Base-by-base conservation (phyloP, 164 flowering plant genomes). In the Houttuynia cordata region DNA sequence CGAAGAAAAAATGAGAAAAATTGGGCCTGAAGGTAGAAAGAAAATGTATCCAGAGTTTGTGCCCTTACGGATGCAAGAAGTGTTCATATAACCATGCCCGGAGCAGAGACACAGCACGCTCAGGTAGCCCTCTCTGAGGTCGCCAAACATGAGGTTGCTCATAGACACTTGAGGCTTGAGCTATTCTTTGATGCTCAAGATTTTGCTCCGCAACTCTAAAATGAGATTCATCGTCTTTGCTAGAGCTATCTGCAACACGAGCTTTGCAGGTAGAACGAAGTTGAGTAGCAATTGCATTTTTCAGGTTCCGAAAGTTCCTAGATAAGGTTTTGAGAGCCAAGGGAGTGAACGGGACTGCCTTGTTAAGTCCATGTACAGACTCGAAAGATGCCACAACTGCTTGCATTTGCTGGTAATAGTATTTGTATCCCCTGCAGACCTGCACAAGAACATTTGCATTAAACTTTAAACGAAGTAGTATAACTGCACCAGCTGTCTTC, bases 111-210 rank as follows among this genome's bases (percentile, higher is more conserved):
- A 87, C 95, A 12, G 97, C 91, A 39, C 84, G 84, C 64, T 87
- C 95, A 4, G 97, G 97, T 64, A 90, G 90, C 7, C 97, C 97
- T 59, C 97, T 73, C 69, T 89, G 97, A 9, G 97, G 89, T 49
- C 91, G 75, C 97, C 97, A 89, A 47, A 81, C 84, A 60, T 84
- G 96, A 39, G 55, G 64, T 22, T 79, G 80, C 19, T 83, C 86
- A 42, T 73, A 41, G 42, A 70, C 76, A 42, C 81, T 80, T 8
- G 76, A 54, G 47, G 47, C 68, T 4, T 79, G 79, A 64, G 72
- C 59, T 5, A 73, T 49, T 63, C 74, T 77, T 58, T 75, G 81
- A 49, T 71, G 49, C 60, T 71, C 75, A 62, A 62, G 60, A 24
- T 71, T 62, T 41, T 61, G 77, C 56, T 74, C 79, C 6, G 55